phyloP scores from a whole-genome alignment of 1,139 yeast genomes.

The Insectozyma bohioensis region DNA sequence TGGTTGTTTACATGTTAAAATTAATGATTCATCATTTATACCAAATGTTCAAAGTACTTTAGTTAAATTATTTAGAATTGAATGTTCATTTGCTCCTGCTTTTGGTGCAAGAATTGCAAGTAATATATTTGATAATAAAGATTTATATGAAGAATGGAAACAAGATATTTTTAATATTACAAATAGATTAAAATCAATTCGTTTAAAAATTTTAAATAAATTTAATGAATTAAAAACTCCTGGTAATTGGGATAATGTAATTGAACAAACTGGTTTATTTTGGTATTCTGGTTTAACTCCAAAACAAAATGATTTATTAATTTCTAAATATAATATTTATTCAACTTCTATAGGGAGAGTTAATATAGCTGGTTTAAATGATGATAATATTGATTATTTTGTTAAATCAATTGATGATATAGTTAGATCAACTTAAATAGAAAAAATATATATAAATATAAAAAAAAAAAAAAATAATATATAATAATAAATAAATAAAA shows the following conservation, averaged over 20 bases:
- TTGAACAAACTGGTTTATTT: constrained; percentile 41
- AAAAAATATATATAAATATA: not conserved
- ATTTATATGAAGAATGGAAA: constrained; percentile 32
- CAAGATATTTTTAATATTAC: constrained; percentile 32
- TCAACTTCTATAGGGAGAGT: constrained; percentile 40
- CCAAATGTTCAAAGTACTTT: constrained; percentile 26
- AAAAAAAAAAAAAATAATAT: not conserved
- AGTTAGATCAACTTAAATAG: constrained; percentile 23
- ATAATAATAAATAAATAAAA: not conserved
- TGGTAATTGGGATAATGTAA: constrained; percentile 42
- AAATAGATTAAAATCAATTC: constrained; percentile 28
- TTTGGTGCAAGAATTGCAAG: constrained; percentile 45
- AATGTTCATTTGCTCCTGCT: constrained; percentile 48
- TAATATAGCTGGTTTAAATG: constrained; percentile 45
- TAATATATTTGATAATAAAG: constrained; percentile 23
- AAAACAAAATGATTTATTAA: constrained; percentile 31
- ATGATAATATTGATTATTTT: constrained; percentile 34
- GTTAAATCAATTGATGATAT: constrained; percentile 37
- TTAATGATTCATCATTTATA: constrained; percentile 21
- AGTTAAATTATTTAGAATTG: constrained; percentile 33
- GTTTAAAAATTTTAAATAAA: constrained; percentile 26
- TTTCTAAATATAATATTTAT: constrained; percentile 37
- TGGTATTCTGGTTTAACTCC: constrained; percentile 43
- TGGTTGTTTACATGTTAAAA: constrained; percentile 42
- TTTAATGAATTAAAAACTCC: constrained; percentile 38